Percentiles rank a stretch among this genome's conserved stretches.
These are phyloP conservation scores for Neoascochyta sp. DNA, from an alignment of 2,329 filamentous ascomycete genomes.

Conservation along the genomic window DNA sequence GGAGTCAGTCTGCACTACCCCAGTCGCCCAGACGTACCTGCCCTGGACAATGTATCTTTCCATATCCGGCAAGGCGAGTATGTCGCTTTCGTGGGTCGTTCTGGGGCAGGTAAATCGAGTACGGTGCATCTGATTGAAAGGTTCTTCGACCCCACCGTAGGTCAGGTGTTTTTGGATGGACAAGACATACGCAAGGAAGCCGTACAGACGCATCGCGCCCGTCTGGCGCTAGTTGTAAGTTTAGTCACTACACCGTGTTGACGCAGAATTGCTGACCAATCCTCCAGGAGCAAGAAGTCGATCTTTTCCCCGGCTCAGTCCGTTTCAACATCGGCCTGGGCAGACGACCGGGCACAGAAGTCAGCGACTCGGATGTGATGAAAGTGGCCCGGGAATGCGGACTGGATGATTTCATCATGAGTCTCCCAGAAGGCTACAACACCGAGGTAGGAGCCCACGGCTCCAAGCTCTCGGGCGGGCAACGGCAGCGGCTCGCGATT, in stretches of 20 bases:
- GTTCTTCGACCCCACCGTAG: conserved; percentile 43
- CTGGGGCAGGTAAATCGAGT: conserved; percentile 47
- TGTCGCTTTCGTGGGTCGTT: conserved; percentile 44
- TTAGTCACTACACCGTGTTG: not conserved
- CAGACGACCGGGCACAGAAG: conserved; percentile 22
- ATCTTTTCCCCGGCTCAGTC: conserved; percentile 45
- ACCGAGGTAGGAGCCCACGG: conserved; percentile 46
- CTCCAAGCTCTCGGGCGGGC: conserved; percentile 45
- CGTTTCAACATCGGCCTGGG: conserved; percentile 45
- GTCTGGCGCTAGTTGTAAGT: conserved; percentile 41
- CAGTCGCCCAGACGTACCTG: conserved; percentile 26
- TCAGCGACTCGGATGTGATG: conserved; percentile 26
- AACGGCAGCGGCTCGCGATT: conserved; percentile 46
- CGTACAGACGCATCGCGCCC: conserved; percentile 37
- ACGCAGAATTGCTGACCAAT: conserved; percentile 1
- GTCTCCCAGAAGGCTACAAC: conserved; percentile 46
- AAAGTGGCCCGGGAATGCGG: conserved; percentile 42
- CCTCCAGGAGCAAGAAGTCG: conserved; percentile 40
- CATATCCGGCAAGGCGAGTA: conserved; percentile 38
- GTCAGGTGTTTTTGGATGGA: conserved; percentile 41
- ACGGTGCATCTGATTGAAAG: conserved; percentile 46
- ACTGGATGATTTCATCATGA: conserved; percentile 47
- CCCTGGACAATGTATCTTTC: conserved; percentile 40
- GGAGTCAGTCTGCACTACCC: conserved; percentile 34
- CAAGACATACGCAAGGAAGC: conserved; percentile 40